Evolutionary conservation across 805 yeast genomes (phyloP), one percentile per base, ranked within the genome.

Genomic region (Wickerhamomyces rabaulensis): DNA sequence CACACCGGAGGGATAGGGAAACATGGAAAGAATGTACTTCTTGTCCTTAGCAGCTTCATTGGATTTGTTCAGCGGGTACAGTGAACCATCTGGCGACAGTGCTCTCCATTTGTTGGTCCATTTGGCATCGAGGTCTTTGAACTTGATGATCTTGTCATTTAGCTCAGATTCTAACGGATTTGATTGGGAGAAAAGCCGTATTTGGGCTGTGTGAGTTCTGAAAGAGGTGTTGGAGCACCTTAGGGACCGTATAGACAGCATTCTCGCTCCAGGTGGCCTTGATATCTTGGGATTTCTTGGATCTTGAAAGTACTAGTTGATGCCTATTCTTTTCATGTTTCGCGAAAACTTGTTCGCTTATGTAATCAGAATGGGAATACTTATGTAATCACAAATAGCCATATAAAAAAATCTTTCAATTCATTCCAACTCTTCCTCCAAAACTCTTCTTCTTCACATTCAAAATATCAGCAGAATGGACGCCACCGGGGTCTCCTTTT

Each of bases 1-100:
- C 49, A 75, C 74, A 1, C 99, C 99, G 0, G 97, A 89, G 1
- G 99, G 99, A 57, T 94, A 94, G 1, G 99, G 99, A 60, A 94
- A 92, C 96, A 87, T 87, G 0, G 95, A 75, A 27, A 94, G 69
- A 23, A 86, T 78, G 63, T 83, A 92, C 61, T 78, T 80, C 45
- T 69, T 66, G 40, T 62, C 61, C 9, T 40, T 40, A 2, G 51
- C 39, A 6, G 51, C 51, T 49, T 58, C 20, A 31, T 45, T 21
- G 39, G 49, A 20, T 43, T 55, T 41, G 43, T 57, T 52, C 10
- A 65, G 56, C 0, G 77, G 76, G 45, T 71, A 70, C 17, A 73
- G 54, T 2, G 70, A 63, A 9, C 61, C 62, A 39, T 56, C 59
- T 4, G 65, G 65, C 3, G 72, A 63, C 4, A 60, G 31, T 1